A percentile compares a stretch with the other conserved stretches of the same genome.
These are phyloP conservation scores for Sporothrix protearum DNA, from an alignment of 2,329 filamentous ascomycete genomes.

Conservation along the genomic window DNA sequence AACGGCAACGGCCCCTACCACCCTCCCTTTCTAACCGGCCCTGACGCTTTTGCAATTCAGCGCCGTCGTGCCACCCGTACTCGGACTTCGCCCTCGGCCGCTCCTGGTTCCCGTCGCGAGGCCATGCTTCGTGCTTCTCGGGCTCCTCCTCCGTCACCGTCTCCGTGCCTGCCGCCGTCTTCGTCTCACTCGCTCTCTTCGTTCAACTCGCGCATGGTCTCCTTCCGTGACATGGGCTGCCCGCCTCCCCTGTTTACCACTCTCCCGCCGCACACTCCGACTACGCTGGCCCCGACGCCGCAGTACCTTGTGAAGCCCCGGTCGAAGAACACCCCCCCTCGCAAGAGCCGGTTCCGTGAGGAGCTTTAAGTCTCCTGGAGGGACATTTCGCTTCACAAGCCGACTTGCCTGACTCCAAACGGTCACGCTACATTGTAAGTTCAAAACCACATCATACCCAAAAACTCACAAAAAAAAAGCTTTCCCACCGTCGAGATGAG, in stretches of 20 bases:
- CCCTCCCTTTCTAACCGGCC: neutral
- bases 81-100: neutral
- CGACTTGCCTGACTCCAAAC: neutral
- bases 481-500: neutral
- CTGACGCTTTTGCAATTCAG: neutral
- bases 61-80: neutral
- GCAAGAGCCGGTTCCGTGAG: slow-evolving; percentile 10
- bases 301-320: neutral
- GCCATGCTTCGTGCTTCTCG: neutral
- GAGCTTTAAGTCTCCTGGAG: neutral
- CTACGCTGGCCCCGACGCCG: neutral
- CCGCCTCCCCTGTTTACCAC: neutral
- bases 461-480: neutral
- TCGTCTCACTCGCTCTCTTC: neutral
- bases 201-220: neutral
- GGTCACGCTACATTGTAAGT: neutral
- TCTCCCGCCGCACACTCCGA: neutral
- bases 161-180: too few species aligned
- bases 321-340: neutral
- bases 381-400: neutral
- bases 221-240: neutral
- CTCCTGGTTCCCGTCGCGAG: slow-evolving; percentile 3
- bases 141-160: neutral
- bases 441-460: neutral
- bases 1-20: neutral